Conservation (phyloP, 2,329 filamentous ascomycete species). For the Colletotrichum tofieldiae region DNA sequence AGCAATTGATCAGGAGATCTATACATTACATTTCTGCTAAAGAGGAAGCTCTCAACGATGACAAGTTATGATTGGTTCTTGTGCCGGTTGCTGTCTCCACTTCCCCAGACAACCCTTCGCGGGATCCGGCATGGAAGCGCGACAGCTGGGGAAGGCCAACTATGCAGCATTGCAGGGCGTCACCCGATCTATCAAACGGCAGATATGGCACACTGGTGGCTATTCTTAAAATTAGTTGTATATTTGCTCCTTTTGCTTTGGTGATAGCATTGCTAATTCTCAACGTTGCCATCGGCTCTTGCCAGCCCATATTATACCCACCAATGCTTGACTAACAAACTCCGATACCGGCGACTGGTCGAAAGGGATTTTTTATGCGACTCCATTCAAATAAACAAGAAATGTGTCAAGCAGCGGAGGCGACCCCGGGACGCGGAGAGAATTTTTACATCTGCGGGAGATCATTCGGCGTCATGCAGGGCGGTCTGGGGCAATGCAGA, state of each 20-base stretch:
- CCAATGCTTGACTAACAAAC: not conserved
- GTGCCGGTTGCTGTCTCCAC: not conserved
- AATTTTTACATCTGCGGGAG: not conserved
- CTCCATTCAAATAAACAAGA: not conserved
- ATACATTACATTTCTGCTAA: not conserved
- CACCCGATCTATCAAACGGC: not conserved
- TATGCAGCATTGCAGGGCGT: not conserved
- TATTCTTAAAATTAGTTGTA: not conserved
- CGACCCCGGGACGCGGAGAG: not conserved
- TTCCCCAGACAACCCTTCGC: slow-evolving; percentile 17
- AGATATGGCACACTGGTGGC: not conserved
- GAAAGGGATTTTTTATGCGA: not conserved
- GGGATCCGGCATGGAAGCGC: not conserved
- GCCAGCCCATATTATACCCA: not conserved
- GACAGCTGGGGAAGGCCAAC: not conserved
- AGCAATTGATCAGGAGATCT: too few relatives aligned
- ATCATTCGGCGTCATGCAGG: not conserved
- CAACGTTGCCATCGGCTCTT: not conserved
- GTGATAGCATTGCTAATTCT: too few relatives aligned
- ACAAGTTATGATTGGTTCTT: not conserved
- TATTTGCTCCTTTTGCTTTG: not conserved
- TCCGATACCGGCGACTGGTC: slow-evolving; percentile 11
- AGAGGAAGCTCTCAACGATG: not conserved
- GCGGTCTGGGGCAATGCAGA: not conserved
- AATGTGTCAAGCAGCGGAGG: slow-evolving; percentile 1